Evolutionary conservation across 495 filamentous ascomycete species (phyloP).

Genomic region (Cercophora scortea): DNA sequence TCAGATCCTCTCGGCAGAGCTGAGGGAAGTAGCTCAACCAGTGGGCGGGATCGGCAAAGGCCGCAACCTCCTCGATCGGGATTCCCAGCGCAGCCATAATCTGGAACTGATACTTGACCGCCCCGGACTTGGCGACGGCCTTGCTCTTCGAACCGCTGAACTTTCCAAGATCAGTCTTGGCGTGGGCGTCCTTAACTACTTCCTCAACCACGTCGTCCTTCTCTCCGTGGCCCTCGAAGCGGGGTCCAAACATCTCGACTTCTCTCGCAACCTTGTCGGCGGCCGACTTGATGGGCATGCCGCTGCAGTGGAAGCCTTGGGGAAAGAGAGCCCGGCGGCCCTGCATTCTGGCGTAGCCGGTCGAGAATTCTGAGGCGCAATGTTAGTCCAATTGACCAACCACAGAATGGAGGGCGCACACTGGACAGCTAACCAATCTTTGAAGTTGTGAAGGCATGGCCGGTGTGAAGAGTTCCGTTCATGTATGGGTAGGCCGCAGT

Average conservation of each 20-base stretch:
- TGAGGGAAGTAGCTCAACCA: constrained; percentile 76
- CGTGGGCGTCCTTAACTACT: constrained; percentile 13
- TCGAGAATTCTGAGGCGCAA: constrained; percentile 57
- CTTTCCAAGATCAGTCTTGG: constrained; percentile 72
- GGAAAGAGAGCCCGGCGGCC: constrained; percentile 83
- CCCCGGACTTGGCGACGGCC: constrained; percentile 80
- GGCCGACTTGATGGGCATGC: constrained; percentile 96
- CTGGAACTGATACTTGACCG: constrained; percentile 59
- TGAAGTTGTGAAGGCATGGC: constrained; percentile 74
- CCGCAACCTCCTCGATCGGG: constrained; percentile 72
- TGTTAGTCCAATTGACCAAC: too few species aligned
- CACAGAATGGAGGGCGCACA: too few species aligned
- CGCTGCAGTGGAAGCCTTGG: constrained; percentile 91
- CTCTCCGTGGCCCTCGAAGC: constrained; percentile 70
- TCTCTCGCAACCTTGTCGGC: constrained; percentile 91
- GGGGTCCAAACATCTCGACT: constrained; percentile 77
- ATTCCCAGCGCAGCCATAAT: constrained; percentile 66
- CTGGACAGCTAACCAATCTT: constrained; percentile 45
- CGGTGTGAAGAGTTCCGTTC: constrained; percentile 85
- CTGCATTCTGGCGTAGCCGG: constrained; percentile 79
- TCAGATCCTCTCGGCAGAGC: constrained; percentile 61
- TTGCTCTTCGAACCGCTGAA: constrained; percentile 94
- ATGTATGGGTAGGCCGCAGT: constrained; percentile 88
- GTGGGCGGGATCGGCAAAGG: constrained; percentile 67
- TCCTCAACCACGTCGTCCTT: constrained; percentile 29